Evolutionary conservation across 1,139 yeast genomes (phyloP).

Genomic region (Lodderomyces pseudojiufengensis): DNA sequence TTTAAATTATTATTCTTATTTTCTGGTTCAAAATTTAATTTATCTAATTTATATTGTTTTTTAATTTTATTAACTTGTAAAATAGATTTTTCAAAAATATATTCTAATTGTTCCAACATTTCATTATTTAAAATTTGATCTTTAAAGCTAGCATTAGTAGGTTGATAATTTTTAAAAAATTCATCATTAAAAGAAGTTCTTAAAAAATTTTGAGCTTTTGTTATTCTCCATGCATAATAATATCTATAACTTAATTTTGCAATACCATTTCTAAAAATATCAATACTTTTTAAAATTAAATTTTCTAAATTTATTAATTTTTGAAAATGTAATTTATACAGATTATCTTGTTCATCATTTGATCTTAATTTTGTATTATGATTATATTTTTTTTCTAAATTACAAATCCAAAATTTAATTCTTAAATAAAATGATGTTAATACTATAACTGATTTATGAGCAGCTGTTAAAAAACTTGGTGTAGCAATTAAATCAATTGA

Average conservation of each 20-base stretch:
- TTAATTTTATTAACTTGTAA: conserved; percentile 12
- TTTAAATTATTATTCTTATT: conserved; percentile 1
- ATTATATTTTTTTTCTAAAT: conserved; percentile 9
- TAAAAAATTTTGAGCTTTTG: conserved; percentile 29
- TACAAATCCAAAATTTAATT: conserved; percentile 11
- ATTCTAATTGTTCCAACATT: conserved; percentile 22
- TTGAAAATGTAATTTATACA: conserved; percentile 13
- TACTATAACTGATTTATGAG: conserved; percentile 30
- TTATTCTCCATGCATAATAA: conserved; percentile 37
- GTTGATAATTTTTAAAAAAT: conserved; percentile 16
- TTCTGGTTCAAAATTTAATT: conserved; percentile 3
- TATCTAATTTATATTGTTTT: conserved; percentile 1
- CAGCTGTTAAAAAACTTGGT: conserved; percentile 31
- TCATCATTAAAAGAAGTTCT: conserved; percentile 21
- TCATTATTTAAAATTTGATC: conserved; percentile 13
- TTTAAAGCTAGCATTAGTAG: conserved; percentile 10
- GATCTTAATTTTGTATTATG: conserved; percentile 13
- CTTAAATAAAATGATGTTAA: conserved; percentile 23
- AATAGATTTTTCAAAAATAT: conserved; percentile 16
- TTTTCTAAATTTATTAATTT: conserved; percentile 14
- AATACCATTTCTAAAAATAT: conserved; percentile 18
- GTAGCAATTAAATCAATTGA: conserved; percentile 35
- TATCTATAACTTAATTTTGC: conserved; percentile 27
- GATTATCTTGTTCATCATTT: conserved; percentile 7
- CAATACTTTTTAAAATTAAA: conserved; percentile 17